Base-by-base conservation (phyloP, 2,329 filamentous ascomycete species). In the Beauveria pseudobassiana region DNA sequence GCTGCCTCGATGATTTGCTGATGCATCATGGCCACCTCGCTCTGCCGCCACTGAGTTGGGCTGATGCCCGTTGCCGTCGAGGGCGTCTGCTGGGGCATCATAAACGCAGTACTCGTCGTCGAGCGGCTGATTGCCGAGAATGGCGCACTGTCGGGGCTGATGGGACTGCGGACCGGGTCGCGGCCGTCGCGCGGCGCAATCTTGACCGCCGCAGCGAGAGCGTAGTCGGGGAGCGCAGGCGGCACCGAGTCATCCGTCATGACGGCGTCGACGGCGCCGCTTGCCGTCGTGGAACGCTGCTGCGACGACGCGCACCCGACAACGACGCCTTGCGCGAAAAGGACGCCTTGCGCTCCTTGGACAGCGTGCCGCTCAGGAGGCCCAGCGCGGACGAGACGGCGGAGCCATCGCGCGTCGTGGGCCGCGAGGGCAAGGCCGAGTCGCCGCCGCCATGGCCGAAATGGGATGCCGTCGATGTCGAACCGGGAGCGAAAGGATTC, bases 1-100 rank as follows among this genome's bases (percentile, higher is more conserved):
- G 91, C 89, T 68, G 91, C 85, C 63, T 98, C 93, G 62, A 93
- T 90, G 64, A 99, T 83, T 67, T 87, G 85, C 66, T 82, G 80
- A 63, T 85, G 77, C 34, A 83, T 72, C n/a, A 79, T 73, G 18
- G 74, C 74, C 38, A 75, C 74, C 71, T 85, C 82, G 63, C 74
- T 76, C 65, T 75, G 76, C 66, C 77, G 73, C 67, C 72, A 76
- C 53, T 69, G 53, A 22, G 67, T 63, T 58, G 67, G 60, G 62
- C 53, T 62, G 22, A 51, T 12, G 61, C 43, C 57, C 14, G 48
- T 40, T 5, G 66, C 49, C 8, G 64, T 61, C 42, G 18, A 61
- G 22, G 46, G 71, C 64, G n/a, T 67, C 66, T 16, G 68, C 62
- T 46, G 65, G 61, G 46, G 64, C 65, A 64, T 70, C 34, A 69